Evolutionary conservation across 1,284 basidiomycete genomes (phyloP).

Genomic region (Mycena sp.): DNA sequence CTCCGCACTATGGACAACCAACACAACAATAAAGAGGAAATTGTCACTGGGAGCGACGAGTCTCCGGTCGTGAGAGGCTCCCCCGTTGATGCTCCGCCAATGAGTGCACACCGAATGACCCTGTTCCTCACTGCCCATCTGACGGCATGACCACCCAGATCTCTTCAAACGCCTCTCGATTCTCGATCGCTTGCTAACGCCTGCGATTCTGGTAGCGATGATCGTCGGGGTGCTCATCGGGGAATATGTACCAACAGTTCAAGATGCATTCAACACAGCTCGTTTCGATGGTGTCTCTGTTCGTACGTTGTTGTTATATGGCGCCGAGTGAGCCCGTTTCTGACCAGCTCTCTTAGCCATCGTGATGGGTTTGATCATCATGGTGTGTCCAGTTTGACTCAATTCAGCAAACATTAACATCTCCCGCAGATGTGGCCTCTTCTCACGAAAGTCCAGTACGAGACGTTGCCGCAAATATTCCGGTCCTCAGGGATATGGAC

Average conservation of each 20-base stretch:
- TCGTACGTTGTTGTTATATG: constrained; percentile 55
- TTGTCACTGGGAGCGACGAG: no score
- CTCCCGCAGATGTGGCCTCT: constrained; percentile 82
- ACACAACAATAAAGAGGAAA: no score
- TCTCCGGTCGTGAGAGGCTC: no score
- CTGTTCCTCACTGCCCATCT: no score
- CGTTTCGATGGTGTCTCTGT: constrained; percentile 65
- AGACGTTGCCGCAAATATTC: constrained; percentile 71
- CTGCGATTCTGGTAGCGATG: constrained; percentile 81
- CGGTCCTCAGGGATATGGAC: constrained; percentile 67
- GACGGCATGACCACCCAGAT: background rate
- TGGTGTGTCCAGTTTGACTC: constrained; percentile 40
- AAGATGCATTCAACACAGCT: constrained; percentile 61
- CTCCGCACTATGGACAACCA: no score
- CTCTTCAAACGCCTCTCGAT: constrained; percentile 55
- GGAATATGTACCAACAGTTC: constrained; percentile 62
- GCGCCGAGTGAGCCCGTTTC: constrained; percentile 29
- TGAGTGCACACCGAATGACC: no score
- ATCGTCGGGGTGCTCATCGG: constrained; percentile 84
- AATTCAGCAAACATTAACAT: no score
- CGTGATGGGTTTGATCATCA: constrained; percentile 80
- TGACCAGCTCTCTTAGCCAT: constrained; percentile 63
- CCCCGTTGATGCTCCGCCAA: no score
- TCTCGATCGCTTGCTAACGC: constrained; percentile 77
- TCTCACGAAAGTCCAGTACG: constrained; percentile 83